Percentiles rank a stretch among this genome's conserved stretches.
Conservation (phyloP, 176 grass and related monocot species). For the Oryza nivara region DNA sequence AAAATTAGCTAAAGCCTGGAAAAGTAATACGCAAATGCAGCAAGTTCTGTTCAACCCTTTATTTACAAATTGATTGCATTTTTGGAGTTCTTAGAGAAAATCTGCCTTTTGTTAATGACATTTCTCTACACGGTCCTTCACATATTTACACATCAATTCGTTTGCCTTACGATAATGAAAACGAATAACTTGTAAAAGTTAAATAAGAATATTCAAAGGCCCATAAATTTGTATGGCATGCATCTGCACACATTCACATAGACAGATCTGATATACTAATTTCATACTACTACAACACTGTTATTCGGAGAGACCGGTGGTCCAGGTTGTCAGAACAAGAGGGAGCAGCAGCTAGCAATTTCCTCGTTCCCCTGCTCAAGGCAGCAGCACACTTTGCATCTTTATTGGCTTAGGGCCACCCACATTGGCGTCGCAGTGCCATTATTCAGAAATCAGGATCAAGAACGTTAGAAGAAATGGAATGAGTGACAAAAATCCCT, state of each 20-base stretch:
- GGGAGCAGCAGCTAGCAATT: slow-evolving; percentile 34
- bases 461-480: slow-evolving; percentile 10
- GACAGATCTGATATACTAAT: neutral
- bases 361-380: slow-evolving; percentile 32
- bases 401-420: slow-evolving; percentile 36
- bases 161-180: too few relatives aligned
- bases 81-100: neutral
- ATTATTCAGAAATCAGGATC: neutral
- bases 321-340: slow-evolving; percentile 45
- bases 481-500: slow-evolving; percentile 27
- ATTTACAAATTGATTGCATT: neutral
- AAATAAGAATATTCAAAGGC: too few relatives aligned
- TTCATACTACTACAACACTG: neutral
- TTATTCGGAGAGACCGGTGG: neutral
- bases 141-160: too few relatives aligned
- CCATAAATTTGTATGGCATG: neutral
- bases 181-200: too few relatives aligned
- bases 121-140: too few relatives aligned
- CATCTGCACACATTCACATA: neutral
- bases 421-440: slow-evolving; percentile 30
- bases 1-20: neutral
- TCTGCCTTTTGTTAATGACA: neutral
- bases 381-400: slow-evolving; percentile 32
- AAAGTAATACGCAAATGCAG: neutral
- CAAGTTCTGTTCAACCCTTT: neutral